phyloP scores from a whole-genome alignment of 2,329 filamentous ascomycete genomes.

The Coniochaeta hoffmannii region DNA sequence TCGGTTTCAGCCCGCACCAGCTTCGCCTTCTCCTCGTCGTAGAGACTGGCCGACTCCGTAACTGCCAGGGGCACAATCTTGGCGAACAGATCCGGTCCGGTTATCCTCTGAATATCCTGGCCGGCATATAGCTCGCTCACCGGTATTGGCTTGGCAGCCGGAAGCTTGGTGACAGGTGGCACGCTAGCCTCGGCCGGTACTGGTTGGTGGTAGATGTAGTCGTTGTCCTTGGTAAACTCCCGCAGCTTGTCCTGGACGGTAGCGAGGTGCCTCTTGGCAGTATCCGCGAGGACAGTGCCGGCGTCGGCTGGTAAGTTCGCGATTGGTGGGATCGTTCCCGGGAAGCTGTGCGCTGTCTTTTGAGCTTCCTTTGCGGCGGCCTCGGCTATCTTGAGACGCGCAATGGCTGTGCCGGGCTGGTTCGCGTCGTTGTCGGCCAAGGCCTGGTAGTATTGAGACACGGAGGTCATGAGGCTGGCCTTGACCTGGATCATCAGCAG shows the following conservation, averaged over 20 bases:
- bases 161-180: constrained; percentile 76
- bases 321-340: constrained; percentile 66
- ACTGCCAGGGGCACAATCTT: constrained; percentile 95
- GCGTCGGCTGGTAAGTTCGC: constrained; percentile 82
- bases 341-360: constrained; percentile 70
- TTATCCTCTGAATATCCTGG: constrained; percentile 94
- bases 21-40: constrained; percentile 98
- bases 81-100: constrained; percentile 92
- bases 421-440: constrained; percentile 84
- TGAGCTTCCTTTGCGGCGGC: constrained; percentile 70
- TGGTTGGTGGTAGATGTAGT: constrained; percentile 95
- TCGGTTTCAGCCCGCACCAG: constrained; percentile 89
- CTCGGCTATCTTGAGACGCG: constrained; percentile 76
- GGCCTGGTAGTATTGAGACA: constrained; percentile 91
- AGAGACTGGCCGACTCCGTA: constrained; percentile 92
- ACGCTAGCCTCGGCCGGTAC: constrained; percentile 81
- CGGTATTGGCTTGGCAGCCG: constrained; percentile 92
- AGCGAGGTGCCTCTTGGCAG: constrained; percentile 74
- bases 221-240: constrained; percentile 82
- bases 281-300: constrained; percentile 63
- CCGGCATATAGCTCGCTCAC: constrained; percentile 95
- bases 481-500: constrained; percentile 76
- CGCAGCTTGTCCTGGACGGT: constrained; percentile 74
- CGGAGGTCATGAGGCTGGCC: constrained; percentile 70
- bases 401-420: constrained; percentile 77